These are phyloP conservation scores for Naganishia antarctica DNA, from an alignment of 768 basidiomycete genomes.

Conservation along the genomic window DNA sequence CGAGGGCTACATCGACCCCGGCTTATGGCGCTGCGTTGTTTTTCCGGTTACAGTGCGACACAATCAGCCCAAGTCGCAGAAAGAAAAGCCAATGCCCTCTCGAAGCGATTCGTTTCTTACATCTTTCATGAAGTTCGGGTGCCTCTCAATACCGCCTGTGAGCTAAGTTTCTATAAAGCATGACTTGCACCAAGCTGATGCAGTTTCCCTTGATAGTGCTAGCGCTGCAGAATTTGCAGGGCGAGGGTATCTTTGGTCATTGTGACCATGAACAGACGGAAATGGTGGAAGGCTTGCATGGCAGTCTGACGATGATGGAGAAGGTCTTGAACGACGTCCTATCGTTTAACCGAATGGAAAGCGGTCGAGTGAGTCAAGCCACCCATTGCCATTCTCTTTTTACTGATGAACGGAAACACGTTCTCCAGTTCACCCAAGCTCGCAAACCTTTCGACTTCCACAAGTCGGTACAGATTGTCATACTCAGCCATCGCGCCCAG, in stretches of 20 bases:
- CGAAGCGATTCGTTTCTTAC: slow-evolving; percentile 62
- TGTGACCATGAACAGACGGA: slow-evolving; percentile 62
- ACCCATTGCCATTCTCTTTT: too few species aligned
- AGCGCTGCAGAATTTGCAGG: slow-evolving; percentile 88
- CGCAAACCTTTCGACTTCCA: slow-evolving; percentile 54
- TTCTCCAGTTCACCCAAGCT: slow-evolving; percentile 59
- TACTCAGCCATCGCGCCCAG: slow-evolving; percentile 48
- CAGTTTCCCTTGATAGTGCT: slow-evolving; percentile 53
- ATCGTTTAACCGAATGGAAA: slow-evolving; percentile 47
- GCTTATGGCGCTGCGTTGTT: not conserved
- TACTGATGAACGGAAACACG: too few species aligned
- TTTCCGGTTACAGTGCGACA: slow-evolving; percentile 51
- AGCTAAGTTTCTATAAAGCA: not conserved
- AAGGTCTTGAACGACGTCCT: slow-evolving; percentile 52
- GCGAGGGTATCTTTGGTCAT: slow-evolving; percentile 63
- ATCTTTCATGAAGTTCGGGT: slow-evolving; percentile 50
- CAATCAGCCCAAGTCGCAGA: slow-evolving; percentile 71
- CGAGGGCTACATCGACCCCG: not conserved
- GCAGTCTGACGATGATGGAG: slow-evolving; percentile 47
- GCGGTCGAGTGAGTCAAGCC: slow-evolving; percentile 41
- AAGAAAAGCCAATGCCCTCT: slow-evolving; percentile 69
- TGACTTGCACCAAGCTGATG: not conserved
- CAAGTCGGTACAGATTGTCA: slow-evolving; percentile 51
- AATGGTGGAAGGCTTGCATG: slow-evolving; percentile 70
- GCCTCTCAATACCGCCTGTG: slow-evolving; percentile 55